phyloP scores from a whole-genome alignment of 1,284 basidiomycete species.

The Irpex sp. region DNA sequence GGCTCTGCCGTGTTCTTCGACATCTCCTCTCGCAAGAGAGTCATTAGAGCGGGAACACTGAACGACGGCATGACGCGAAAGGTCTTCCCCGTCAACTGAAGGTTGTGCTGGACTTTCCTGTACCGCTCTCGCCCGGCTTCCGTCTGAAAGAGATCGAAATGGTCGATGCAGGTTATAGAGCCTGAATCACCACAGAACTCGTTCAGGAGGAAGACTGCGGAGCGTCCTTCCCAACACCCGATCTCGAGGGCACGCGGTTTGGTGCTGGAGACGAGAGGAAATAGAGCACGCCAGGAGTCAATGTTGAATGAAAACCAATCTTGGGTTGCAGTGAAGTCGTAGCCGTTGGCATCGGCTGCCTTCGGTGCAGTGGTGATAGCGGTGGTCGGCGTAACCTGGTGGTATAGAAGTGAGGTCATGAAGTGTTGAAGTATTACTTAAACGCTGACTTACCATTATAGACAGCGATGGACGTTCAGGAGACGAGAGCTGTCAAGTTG shows the following conservation, averaged over 20 bases:
- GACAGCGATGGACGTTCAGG: too few relatives aligned
- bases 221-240: conserved; percentile 64
- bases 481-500: too few relatives aligned
- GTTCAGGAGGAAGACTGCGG: conserved; percentile 48
- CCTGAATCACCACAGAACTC: conserved; percentile 43
- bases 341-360: conserved; percentile 8
- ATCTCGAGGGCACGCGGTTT: conserved; percentile 51
- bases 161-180: conserved; percentile 52
- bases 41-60: conserved; percentile 50
- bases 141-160: conserved; percentile 53
- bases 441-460: too few relatives aligned
- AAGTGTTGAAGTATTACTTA: too few relatives aligned
- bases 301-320: conserved; percentile 54
- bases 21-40: conserved; percentile 45
- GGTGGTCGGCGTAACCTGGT: not conserved
- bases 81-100: conserved; percentile 38
- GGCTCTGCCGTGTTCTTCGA: conserved; percentile 18
- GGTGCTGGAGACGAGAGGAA: conserved; percentile 32
- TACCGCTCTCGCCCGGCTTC: conserved; percentile 43
- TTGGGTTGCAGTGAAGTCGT: conserved; percentile 46
- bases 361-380: not conserved
- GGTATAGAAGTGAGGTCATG: too few relatives aligned
- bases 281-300: conserved; percentile 37
- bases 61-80: conserved; percentile 48
- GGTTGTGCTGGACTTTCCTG: conserved; percentile 44